These are phyloP conservation scores for Cyclospora cayetanensis DNA, from an alignment of 169 alveolate genomes.

Conservation along the genomic window DNA sequence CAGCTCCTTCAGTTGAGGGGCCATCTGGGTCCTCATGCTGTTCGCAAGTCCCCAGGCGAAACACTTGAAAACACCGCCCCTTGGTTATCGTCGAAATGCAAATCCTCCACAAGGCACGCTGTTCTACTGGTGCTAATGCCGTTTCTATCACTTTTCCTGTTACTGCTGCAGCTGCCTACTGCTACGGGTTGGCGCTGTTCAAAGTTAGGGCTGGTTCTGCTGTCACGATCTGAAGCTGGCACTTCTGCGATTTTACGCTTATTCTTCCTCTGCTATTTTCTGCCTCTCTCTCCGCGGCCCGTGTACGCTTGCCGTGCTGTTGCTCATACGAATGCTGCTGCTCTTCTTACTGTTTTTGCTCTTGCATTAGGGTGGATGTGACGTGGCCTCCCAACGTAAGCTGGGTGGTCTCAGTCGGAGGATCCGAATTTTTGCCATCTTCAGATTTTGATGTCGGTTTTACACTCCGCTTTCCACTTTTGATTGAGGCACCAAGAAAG, in stretches of 20 bases:
- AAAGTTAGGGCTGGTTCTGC: too few relatives aligned
- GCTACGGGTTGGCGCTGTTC: too few relatives aligned
- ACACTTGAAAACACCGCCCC: background rate
- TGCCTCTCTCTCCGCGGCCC: too few relatives aligned
- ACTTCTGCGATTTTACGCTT: too few relatives aligned
- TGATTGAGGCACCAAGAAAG: too few relatives aligned
- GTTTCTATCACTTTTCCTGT: background rate
- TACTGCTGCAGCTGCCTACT: background rate
- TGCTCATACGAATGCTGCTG: background rate
- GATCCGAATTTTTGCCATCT: background rate
- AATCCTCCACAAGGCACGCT: background rate
- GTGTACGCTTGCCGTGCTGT: too few relatives aligned
- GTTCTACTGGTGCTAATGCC: background rate
- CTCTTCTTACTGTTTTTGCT: background rate
- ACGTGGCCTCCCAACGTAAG: slow-evolving; percentile 50
- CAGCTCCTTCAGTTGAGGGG: background rate
- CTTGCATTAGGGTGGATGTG: background rate
- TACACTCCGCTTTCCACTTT: slow-evolving; percentile 10
- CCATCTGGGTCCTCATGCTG: background rate
- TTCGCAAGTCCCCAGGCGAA: background rate
- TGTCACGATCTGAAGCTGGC: too few relatives aligned
- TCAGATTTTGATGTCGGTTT: background rate
- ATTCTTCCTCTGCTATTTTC: too few relatives aligned
- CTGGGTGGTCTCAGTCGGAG: slow-evolving; percentile 1
- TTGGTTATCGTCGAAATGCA: background rate